A percentile compares a stretch with the other conserved stretches of the same genome.
phyloP scores from a whole-genome alignment of 257 asterid genomes.

The Solanum chilense region DNA sequence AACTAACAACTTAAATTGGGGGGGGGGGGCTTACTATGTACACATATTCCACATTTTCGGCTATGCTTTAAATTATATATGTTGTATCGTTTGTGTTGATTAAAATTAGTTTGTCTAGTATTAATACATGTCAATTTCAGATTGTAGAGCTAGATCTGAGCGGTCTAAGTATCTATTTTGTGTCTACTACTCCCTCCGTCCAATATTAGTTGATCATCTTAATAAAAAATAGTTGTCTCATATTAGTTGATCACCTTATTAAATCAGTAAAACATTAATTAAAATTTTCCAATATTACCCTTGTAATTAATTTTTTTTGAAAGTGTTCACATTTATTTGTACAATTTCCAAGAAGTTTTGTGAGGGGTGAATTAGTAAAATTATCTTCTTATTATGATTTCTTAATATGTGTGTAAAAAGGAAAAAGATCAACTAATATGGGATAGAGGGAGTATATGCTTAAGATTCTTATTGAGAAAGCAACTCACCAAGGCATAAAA shows the following conservation, averaged over 20 bases:
- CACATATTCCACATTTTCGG: background rate
- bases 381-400: background rate
- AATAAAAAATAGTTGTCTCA: background rate
- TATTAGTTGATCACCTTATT: background rate
- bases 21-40: background rate
- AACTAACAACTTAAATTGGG: background rate
- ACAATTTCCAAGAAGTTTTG: background rate
- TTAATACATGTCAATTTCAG: background rate
- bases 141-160: background rate
- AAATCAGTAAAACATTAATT: background rate
- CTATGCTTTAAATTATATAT: background rate
- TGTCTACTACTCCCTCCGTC: background rate
- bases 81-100: background rate
- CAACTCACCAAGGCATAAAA: background rate
- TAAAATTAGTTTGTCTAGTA: background rate
- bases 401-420: background rate
- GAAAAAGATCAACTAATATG: background rate
- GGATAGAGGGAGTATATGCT: background rate
- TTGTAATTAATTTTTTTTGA: background rate
- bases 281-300: background rate
- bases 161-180: background rate
- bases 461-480: background rate
- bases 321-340: background rate
- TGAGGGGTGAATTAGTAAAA: background rate
- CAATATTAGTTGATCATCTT: background rate